Evolutionary conservation across 2,329 filamentous ascomycete species (phyloP).

Genomic region (Gaeumannomyces sp.): DNA sequence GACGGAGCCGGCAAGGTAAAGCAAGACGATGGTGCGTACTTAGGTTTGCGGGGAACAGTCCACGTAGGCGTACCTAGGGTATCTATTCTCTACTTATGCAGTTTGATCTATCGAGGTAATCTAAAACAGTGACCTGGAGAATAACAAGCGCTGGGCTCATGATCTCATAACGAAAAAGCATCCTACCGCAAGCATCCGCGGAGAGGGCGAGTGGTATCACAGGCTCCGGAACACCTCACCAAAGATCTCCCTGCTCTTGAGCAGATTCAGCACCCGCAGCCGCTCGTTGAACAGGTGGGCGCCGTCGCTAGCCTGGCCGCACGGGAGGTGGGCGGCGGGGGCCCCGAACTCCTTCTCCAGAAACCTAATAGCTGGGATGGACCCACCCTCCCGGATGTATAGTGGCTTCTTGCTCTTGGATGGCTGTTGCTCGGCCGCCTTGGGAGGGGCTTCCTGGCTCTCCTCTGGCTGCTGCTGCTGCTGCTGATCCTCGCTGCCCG

Average conservation of each 20-base stretch:
- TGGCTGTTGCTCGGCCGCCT: slow-evolving; percentile 11
- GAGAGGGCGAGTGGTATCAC: slow-evolving; percentile 20
- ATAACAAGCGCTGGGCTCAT: too few species aligned
- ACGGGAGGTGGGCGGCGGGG: slow-evolving; percentile 86
- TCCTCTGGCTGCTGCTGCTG: too few species aligned
- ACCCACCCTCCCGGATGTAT: slow-evolving; percentile 93
- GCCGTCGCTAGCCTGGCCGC: slow-evolving; percentile 87
- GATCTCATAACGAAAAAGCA: too few species aligned
- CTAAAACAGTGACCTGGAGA: too few species aligned
- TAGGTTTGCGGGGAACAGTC: too few species aligned
- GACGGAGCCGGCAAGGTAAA: too few species aligned
- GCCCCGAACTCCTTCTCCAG: slow-evolving; percentile 90
- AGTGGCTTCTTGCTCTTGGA: slow-evolving; percentile 57
- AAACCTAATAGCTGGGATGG: slow-evolving; percentile 90
- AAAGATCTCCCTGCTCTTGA: slow-evolving; percentile 90
- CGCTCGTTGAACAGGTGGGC: slow-evolving; percentile 95
- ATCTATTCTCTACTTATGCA: too few species aligned
- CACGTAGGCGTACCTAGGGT: too few species aligned
- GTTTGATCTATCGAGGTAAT: too few species aligned
- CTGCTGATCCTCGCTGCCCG: neutral
- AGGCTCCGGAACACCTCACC: slow-evolving; percentile 73
- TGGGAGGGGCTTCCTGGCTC: neutral
- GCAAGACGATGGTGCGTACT: too few species aligned
- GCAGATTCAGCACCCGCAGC: slow-evolving; percentile 78
- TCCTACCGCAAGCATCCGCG: too few species aligned